These are phyloP conservation scores for Kurtzmaniella quercitrusa DNA, from an alignment of 1,139 yeast genomes.

Conservation along the genomic window DNA sequence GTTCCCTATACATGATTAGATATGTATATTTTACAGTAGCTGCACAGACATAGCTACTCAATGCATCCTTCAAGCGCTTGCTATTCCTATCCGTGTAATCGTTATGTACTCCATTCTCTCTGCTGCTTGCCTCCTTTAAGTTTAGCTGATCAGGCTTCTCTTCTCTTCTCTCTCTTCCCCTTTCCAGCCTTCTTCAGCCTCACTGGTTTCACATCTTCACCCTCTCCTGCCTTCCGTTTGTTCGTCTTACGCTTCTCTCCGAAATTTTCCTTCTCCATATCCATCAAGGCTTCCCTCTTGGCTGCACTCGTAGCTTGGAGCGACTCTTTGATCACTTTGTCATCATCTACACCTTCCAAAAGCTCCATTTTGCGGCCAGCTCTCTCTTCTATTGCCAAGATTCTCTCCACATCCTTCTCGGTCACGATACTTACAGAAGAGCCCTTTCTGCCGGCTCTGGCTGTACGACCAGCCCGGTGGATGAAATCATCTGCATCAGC, in stretches of 20 bases:
- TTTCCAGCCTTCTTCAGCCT: slow-evolving; percentile 1
- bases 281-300: slow-evolving; percentile 85
- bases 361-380: slow-evolving; percentile 73
- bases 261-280: slow-evolving; percentile 86
- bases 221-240: slow-evolving; percentile 38
- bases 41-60: too few relatives aligned
- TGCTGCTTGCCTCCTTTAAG: slow-evolving; percentile 2
- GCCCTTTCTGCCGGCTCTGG: slow-evolving; percentile 89
- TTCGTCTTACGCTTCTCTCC: slow-evolving; percentile 68
- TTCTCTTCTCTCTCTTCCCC: slow-evolving; percentile 2
- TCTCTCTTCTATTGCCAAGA: slow-evolving; percentile 82
- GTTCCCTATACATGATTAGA: too few relatives aligned
- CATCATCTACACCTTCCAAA: slow-evolving; percentile 68
- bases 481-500: slow-evolving; percentile 96
- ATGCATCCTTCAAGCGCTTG: too few relatives aligned
- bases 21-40: too few relatives aligned
- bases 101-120: not conserved
- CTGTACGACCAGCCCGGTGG: slow-evolving; percentile 99
- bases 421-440: slow-evolving; percentile 63
- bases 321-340: slow-evolving; percentile 66
- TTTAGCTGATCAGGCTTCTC: slow-evolving; percentile 4
- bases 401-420: slow-evolving; percentile 77
- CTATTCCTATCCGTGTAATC: too few relatives aligned
- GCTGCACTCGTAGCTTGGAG: slow-evolving; percentile 72
- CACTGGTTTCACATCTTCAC: not conserved